Base-by-base conservation (phyloP, 1,284 basidiomycete genomes). In the Cryptococcus deneoformans region DNA sequence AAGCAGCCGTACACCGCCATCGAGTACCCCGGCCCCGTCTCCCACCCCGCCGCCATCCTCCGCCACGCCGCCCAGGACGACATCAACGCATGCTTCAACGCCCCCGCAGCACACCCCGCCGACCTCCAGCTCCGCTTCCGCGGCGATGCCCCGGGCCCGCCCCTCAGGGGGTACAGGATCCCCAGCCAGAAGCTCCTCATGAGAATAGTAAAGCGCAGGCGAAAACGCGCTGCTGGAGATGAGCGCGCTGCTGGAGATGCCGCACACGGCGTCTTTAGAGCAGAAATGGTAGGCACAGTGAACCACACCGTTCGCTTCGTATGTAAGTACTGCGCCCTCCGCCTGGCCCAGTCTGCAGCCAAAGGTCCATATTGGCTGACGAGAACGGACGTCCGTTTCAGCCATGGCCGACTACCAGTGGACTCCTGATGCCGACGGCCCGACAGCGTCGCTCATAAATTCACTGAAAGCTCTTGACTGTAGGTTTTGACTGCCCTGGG, bases 401-500 rank as follows among this genome's bases (percentile, higher is more conserved):
- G 92, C 86, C 58, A 91, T 95, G 89, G 90, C 87, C 45, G 92
- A 96, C 72, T 95, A 86, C 70, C 92, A 95, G 75, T 95, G 85
- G 75, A 84, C 86, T 55, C 89, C 90, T 1, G 80, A 87, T 56
- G 80, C 81, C 67, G 77, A 84, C 20, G 89, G 93, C 67, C 85
- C 86, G 3, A 79, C 91, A 3, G 67, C 81, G 10, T 84, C 89
- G 0, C 87, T 96, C 83, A 82, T 85, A 48, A 80, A 20, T 20
- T 20, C 47, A 48, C 20, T 20, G 20, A 20, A 20, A 20, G 20
- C 20, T 20, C 20, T 20, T 20, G 20, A 20, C 20, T 20, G 20
- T 20, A 20, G 20, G 20, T 20, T 20, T 20, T 20, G 20, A 20
- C 20, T 20, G 20, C 11, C 35, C 40, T 39, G 16, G 37, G n/a